Evolutionary conservation across 306 rosid genomes (phyloP), one percentile per base, ranked within the genome.

Genomic region (Prunus armeniaca): DNA sequence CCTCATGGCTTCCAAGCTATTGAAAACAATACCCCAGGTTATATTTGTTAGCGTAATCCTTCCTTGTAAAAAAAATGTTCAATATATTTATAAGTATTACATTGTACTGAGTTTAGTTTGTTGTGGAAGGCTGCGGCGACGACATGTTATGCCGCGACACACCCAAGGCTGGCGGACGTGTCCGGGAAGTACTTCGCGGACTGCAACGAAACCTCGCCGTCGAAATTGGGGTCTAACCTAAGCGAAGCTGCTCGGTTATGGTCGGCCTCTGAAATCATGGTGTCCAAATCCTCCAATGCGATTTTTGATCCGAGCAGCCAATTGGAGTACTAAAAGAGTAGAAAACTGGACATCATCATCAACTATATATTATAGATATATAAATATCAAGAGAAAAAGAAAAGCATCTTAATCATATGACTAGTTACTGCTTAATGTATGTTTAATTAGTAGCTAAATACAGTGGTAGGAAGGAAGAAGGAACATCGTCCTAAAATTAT

Each of bases 21-120:
- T 92, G 73, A 95, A 95, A 90, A 89, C 97, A 27, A 88, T 95
- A 69, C 96, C 97, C 38, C 99, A 95, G 98, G 97, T 93, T 30
- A 17, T 7, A 38, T 7, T 38, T 38, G 43, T 38, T 38, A 38
- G 43, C 43, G 8, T 38, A 38, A 38, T 38, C 43, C 43, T 38
- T 38, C 43, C 9, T n/a, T n/a, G n/a, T n/a, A n/a, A n/a, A 5
- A 34, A 34, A 34, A 34, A 38, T 0, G 43, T 38, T 38, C 43
- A 38, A 38, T 34, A 34, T 5, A 34, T 5, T 34, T 34, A n/a
- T n/a, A n/a, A 34, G 41, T 34, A 34, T 38, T 7, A 38, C 43
- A 38, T 38, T 30, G 38, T 71, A 1, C 27, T 75, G 2, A 69
- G 58, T 18, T 18, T 49, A 24, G 47, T 64, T n/a, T 12, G 18